Conservation (phyloP, 2,329 filamentous ascomycete species). For the Cylindrodendrum hubeiense region DNA sequence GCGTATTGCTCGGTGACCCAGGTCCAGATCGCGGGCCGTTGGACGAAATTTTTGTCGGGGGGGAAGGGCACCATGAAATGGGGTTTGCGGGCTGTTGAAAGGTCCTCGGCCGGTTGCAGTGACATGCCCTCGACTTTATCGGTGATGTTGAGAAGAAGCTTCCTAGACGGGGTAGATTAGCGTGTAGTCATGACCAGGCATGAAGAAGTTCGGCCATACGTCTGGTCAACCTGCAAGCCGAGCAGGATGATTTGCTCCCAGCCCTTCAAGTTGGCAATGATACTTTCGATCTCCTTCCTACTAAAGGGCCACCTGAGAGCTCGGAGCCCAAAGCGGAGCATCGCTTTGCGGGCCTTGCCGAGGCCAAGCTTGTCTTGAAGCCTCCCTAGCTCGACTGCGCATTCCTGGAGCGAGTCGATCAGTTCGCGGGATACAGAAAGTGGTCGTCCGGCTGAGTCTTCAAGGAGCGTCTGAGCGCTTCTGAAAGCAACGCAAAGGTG, state of each 20-base stretch:
- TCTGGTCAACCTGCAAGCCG: constrained; percentile 13
- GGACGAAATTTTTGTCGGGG: neutral
- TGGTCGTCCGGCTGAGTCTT: neutral
- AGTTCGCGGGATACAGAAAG: neutral
- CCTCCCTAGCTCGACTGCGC: neutral
- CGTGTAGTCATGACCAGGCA: neutral
- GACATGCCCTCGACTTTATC: neutral
- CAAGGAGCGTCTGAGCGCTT: neutral
- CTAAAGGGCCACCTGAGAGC: constrained; percentile 15
- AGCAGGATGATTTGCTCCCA: neutral
- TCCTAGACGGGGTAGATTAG: neutral
- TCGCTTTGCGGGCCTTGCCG: neutral
- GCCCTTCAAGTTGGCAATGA: neutral
- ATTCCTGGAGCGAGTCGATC: neutral
- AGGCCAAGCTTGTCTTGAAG: neutral
- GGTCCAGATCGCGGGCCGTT: neutral
- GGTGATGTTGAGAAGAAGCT: neutral
- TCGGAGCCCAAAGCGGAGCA: constrained; percentile 7
- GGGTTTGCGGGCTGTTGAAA: neutral
- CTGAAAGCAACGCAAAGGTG: neutral
- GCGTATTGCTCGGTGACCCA: neutral
- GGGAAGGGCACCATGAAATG: constrained; percentile 7
- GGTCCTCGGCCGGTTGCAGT: neutral
- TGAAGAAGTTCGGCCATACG: neutral
- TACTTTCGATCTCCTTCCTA: neutral